Evolutionary conservation across 176 grass and related monocot genomes (phyloP), one percentile per base, ranked within the genome.

Genomic region (bread wheat (Triticum aestivum)): DNA sequence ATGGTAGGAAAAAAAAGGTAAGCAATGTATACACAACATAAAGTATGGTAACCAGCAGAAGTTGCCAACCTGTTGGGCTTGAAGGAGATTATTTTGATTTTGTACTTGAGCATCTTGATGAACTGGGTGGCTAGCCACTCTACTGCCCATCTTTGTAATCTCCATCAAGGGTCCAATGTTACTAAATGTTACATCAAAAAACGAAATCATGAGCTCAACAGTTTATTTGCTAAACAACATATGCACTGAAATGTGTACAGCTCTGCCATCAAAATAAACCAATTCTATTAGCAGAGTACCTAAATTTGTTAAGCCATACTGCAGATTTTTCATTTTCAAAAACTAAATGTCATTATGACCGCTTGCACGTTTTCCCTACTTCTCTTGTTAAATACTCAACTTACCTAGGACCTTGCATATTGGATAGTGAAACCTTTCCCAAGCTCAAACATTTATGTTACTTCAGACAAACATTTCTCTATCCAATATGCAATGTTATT

Each of bases 81-180:
- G 93, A 85, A 96, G 81, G 64, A 92, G 82, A 75, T 86, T 73
- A 82, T 91, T 99, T 82, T 91, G 92, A 85, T 90, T 90, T 89
- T 92, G 96, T 24, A 86, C 30, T 69, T 95, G 94, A 45, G 90
- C 51, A 83, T 94, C 86, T 79, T 96, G 97, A 83, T 96, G 94
- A 61, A 86, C 70, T 83, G 90, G 92, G 65, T 96, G 89, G 61
- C 76, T 76, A 82, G 70, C 81, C 49, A 34, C 89, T 89, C 90
- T 92, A 67, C 69, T 96, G 30, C 92, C 89, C 73, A 74, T 88
- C 89, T 99, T 99, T 33, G 80, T 93, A 77, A 96, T 87, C 73
- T 93, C 97, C 66, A 88, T 76, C 78, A 99, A 87, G 14, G 67
- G 80, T 34, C 90, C 94, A 91, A 96, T 73, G 63, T 91, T 99